phyloP scores from a whole-genome alignment of 169 alveolate species.

The Cytauxzoon felis region DNA sequence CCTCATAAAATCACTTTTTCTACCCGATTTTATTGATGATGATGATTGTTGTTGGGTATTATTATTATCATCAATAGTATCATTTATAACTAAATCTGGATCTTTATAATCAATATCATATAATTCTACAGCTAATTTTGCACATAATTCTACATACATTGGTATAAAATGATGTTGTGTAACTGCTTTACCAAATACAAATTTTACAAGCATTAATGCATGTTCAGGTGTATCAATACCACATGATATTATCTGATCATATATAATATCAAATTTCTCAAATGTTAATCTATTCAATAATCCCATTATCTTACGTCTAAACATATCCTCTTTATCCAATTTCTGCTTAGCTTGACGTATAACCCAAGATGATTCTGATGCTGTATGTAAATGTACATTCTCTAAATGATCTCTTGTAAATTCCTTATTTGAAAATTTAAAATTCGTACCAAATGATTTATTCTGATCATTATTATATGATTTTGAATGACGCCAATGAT shows the following conservation, averaged over 20 bases:
- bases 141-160: conserved; percentile 82
- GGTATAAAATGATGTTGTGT: conserved; percentile 84
- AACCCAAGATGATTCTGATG: conserved; percentile 72
- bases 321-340: conserved; percentile 59
- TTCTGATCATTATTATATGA: neutral
- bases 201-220: conserved; percentile 63
- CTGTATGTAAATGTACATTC: conserved; percentile 13
- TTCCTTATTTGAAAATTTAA: conserved; percentile 36
- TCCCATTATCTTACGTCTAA: conserved; percentile 72
- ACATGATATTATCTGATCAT: conserved; percentile 62
- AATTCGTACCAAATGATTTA: conserved; percentile 9
- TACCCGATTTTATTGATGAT: conserved; percentile 6
- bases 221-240: conserved; percentile 69
- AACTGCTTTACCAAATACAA: conserved; percentile 79
- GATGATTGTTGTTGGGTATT: neutral
- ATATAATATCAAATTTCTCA: conserved; percentile 73
- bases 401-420: conserved; percentile 47
- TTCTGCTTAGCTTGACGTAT: conserved; percentile 65
- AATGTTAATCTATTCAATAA: conserved; percentile 67
- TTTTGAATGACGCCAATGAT: conserved; percentile 20
- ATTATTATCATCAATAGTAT: neutral
- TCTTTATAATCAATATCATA: conserved; percentile 57
- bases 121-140: conserved; percentile 70
- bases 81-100: too few relatives aligned
- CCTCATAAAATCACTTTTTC: conserved; percentile 61